Percentiles rank a stretch among this genome's conserved stretches.
Conservation (phyloP, 129 eudicot species). For the Pittosporum tobira region DNA sequence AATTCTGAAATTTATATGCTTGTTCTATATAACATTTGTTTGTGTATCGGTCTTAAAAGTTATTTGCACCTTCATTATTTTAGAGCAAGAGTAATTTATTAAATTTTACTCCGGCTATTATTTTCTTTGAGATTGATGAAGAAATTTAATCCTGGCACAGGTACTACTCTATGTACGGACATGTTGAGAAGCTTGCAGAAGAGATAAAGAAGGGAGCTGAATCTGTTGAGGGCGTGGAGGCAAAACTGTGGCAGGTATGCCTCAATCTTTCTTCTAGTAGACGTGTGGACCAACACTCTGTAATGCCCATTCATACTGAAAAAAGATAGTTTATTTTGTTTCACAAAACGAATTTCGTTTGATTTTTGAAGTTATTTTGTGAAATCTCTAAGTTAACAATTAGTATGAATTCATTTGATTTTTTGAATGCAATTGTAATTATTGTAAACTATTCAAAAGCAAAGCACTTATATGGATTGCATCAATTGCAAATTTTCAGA, state of each 20-base stretch:
- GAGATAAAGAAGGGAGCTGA: constrained; percentile 70
- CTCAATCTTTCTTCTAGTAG: background rate
- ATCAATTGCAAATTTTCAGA: no score
- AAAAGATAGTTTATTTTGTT: no score
- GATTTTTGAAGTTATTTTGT: no score
- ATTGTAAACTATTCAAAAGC: no score
- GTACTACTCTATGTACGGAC: constrained; percentile 85
- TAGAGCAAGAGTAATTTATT: background rate
- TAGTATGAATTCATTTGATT: no score
- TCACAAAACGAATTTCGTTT: no score
- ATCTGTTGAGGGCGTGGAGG: constrained; percentile 77
- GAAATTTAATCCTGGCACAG: constrained; percentile 14
- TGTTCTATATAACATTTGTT: background rate
- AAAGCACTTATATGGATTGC: no score
- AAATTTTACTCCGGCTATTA: background rate
- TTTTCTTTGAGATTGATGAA: background rate
- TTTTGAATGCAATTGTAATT: no score
- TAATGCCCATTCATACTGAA: background rate
- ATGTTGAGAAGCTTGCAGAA: constrained; percentile 64
- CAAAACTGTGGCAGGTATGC: constrained; percentile 71
- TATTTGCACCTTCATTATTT: no score
- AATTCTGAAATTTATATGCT: no score
- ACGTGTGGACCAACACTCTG: background rate
- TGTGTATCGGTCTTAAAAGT: background rate
- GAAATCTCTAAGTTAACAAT: no score